Base-by-base conservation (phyloP, 2,329 filamentous ascomycete species). In the Trichoderma harzianum region DNA sequence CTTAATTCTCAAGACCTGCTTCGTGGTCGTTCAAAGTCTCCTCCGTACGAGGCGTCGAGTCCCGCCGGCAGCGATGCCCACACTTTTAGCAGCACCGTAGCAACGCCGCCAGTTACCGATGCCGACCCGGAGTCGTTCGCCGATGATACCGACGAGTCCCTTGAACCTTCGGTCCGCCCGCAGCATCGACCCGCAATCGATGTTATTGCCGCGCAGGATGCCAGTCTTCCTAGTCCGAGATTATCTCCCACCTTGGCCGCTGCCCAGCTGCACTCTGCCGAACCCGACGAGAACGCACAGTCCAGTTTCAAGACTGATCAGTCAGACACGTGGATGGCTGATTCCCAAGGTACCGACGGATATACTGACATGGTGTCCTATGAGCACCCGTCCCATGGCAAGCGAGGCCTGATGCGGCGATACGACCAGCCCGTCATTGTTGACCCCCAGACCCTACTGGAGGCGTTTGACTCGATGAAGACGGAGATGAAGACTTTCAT, bases 401-500 rank as follows among this genome's bases (percentile, higher is more conserved):
- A 77, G 7, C 24, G 34, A 36, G 66, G 61, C 28, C 14, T 70
- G 30, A 24, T 67, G 11, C 66, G 60, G 16, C 66, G 51, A 21
- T 30, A 55, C 53, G 57, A 62, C 34, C 55, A 64, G 36, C 77
- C 79, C 0, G 72, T 79, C n/a, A 80, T 95, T 24, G 88, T 95
- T 82, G 93, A 97, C 76, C 92, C 95, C n/a, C 93, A 93, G 8
- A 89, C 87, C 18, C 93, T 99, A 86, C 84, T 99, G 18, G 93
- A 97, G 76, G 91, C 91, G 3, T 99, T 98, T 77, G 95, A 98
- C 79, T 89, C 92, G 7, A 92, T 99, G 87, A 94, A 95, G 2
- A 90, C 93, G 58, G 92, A 96, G 77, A 90, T 99, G 88, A 96
- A 99, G 82, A 93, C 92, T 0, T 97, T 97, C 79, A 91, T 99